Percentiles rank a stretch among this genome's conserved stretches.
Conservation (phyloP, 768 basidiomycete species). For the Phaffia tasmanica region DNA sequence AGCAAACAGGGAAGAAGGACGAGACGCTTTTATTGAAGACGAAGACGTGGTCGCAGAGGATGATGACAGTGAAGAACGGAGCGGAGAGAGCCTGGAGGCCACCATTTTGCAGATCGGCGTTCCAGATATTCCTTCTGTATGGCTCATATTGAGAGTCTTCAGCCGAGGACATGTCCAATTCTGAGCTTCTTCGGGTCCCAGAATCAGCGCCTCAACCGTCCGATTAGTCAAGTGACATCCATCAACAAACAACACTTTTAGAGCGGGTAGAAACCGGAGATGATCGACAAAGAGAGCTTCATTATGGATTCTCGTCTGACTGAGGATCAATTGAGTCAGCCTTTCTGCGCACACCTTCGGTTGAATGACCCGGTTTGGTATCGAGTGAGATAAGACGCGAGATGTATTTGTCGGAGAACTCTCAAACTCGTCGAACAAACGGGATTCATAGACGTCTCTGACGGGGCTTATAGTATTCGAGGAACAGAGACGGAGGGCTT, state of each 20-base stretch:
- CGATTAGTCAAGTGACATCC: slow-evolving; percentile 5
- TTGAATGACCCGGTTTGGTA: too few species aligned
- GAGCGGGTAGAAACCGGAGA: neutral
- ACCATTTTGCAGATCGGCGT: too few species aligned
- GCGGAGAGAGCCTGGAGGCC: too few species aligned
- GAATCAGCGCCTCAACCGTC: slow-evolving; percentile 1
- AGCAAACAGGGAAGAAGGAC: too few species aligned
- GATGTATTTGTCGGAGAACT: neutral
- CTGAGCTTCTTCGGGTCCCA: neutral
- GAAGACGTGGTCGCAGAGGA: too few species aligned
- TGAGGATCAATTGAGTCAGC: slow-evolving; percentile 1
- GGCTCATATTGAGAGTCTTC: slow-evolving; percentile 6
- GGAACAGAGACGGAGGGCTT: neutral
- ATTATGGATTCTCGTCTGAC: neutral
- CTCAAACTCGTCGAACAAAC: neutral
- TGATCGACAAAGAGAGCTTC: neutral
- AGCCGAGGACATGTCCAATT: neutral
- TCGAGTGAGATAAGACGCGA: neutral
- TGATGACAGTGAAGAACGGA: too few species aligned
- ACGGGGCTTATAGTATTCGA: neutral
- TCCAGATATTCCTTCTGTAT: too few species aligned
- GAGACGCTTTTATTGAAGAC: too few species aligned
- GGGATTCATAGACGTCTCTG: too few species aligned
- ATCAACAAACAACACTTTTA: neutral
- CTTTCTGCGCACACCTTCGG: neutral